Evolutionary conservation across 1,284 basidiomycete species (phyloP).

Genomic region (Ustilago tritici): DNA sequence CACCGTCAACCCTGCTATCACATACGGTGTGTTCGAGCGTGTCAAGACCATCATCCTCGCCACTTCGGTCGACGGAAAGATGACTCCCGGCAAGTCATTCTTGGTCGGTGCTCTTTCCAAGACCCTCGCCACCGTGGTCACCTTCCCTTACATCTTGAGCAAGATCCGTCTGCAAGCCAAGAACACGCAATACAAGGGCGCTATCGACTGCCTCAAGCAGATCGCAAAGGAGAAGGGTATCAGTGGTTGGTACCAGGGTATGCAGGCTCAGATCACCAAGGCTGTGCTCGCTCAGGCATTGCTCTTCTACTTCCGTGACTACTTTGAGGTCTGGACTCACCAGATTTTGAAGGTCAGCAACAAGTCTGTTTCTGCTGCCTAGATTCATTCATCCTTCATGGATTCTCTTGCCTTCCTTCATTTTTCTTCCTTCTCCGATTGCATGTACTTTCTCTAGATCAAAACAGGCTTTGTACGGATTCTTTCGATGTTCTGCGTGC

Average conservation of each 20-base stretch:
- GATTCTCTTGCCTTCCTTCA: not conserved
- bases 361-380: conserved; percentile 28
- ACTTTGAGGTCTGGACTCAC: conserved; percentile 69
- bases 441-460: conserved; percentile 27
- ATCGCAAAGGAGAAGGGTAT: conserved; percentile 76
- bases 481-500: not conserved
- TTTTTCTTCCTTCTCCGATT: conserved; percentile 5
- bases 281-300: conserved; percentile 83
- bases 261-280: conserved; percentile 89
- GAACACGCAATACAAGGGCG: conserved; percentile 75
- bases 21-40: conserved; percentile 91
- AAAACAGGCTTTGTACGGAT: not conserved
- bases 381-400: not conserved
- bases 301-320: conserved; percentile 67
- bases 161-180: conserved; percentile 95
- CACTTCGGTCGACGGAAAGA: conserved; percentile 75
- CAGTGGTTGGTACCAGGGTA: conserved; percentile 92
- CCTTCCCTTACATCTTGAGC: conserved; percentile 80
- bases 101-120: conserved; percentile 92
- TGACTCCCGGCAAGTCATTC: conserved; percentile 86
- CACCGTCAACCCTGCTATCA: conserved; percentile 95
- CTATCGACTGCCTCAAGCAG: conserved; percentile 80
- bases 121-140: conserved; percentile 83
- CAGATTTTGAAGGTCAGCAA: conserved; percentile 56
- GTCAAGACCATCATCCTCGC: conserved; percentile 77